Conservation (phyloP, 495 filamentous ascomycete species). For the Talaromyces thailandensis region DNA sequence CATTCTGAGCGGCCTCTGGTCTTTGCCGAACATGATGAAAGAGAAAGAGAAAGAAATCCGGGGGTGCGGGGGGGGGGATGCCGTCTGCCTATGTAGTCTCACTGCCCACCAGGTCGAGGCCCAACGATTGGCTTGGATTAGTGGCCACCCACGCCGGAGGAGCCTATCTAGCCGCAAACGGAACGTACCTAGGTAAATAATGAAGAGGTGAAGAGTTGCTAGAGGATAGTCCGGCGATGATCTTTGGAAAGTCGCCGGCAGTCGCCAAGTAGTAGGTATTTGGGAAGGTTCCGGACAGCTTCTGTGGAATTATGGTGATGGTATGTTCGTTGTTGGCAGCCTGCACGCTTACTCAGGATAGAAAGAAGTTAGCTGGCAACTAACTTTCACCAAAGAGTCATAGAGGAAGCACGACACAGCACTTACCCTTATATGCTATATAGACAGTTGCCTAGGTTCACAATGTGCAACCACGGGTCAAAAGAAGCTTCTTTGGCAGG, state of each 20-base stretch:
- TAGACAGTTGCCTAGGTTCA: neutral
- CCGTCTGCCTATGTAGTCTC: neutral
- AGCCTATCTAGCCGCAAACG: neutral
- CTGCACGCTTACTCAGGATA: neutral
- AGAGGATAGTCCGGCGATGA: neutral
- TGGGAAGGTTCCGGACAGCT: neutral
- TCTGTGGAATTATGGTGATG: neutral
- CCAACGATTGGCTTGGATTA: neutral
- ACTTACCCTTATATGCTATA: neutral
- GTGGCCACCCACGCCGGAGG: neutral
- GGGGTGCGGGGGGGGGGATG: constrained; percentile 1
- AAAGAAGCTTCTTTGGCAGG: neutral
- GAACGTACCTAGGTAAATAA: neutral
- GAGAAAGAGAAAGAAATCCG: constrained; percentile 1
- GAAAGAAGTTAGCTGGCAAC: neutral
- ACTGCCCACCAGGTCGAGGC: neutral
- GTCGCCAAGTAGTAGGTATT: neutral
- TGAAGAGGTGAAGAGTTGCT: neutral
- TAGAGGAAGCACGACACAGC: neutral
- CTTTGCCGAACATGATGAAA: constrained; percentile 9
- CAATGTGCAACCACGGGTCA: neutral
- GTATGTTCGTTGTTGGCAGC: neutral
- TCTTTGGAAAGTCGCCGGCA: neutral
- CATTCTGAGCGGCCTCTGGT: constrained; percentile 24
- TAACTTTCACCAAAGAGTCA: neutral